These are phyloP conservation scores for Cladorrhinum sp. DNA, from an alignment of 2,329 filamentous ascomycete species.

Conservation along the genomic window DNA sequence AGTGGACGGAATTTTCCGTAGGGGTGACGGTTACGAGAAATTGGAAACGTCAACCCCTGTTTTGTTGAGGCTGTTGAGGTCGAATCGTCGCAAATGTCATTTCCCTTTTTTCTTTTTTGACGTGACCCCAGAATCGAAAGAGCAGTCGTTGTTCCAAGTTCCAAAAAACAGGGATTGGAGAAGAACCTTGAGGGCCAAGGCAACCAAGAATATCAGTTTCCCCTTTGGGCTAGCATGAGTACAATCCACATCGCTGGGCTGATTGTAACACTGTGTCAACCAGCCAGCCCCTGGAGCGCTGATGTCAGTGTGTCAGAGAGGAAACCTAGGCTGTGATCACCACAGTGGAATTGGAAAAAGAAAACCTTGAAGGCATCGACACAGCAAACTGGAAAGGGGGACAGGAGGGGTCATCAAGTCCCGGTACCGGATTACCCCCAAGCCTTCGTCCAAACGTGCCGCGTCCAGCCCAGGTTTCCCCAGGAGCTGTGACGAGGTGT, in stretches of 20 bases:
- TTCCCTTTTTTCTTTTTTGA: background rate
- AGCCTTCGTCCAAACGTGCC: background rate
- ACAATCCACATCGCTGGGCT: background rate
- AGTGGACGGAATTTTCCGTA: background rate
- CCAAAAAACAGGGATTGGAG: background rate
- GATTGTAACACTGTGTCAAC: background rate
- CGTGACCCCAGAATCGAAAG: no score
- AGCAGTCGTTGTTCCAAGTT: no score
- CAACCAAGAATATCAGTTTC: background rate
- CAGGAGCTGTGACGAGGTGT: background rate
- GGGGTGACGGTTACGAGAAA: background rate
- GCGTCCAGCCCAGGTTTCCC: background rate
- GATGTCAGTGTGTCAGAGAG: slow-evolving; percentile 3
- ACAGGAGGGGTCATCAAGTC: background rate
- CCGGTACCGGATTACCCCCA: background rate
- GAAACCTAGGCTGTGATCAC: background rate
- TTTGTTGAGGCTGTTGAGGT: background rate
- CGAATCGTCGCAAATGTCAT: no score
- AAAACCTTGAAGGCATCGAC: background rate
- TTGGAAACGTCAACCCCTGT: background rate
- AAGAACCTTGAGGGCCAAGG: slow-evolving; percentile 6
- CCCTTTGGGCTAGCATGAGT: slow-evolving; percentile 6
- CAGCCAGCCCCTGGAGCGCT: background rate
- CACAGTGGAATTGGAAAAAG: background rate
- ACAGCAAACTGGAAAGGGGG: background rate